Evolutionary conservation across 106 monocot species (phyloP).

Genomic region (Agapanthus africanus): DNA sequence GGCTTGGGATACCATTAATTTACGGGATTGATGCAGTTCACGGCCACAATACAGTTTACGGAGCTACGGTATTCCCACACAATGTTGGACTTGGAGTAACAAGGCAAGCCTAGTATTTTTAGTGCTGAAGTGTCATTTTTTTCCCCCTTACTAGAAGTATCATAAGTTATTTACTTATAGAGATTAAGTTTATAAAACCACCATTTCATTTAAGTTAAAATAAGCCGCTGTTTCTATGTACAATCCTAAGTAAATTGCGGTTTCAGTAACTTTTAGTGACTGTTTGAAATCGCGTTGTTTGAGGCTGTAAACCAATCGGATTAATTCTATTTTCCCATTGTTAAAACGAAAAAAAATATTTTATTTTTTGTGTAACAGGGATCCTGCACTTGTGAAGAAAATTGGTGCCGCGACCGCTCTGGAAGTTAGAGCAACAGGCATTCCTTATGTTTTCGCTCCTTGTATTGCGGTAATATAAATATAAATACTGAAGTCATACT

Average conservation of each 20-base stretch:
- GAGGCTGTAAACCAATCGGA: too few relatives aligned
- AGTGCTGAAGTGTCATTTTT: too few relatives aligned
- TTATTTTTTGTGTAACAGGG: slow-evolving; percentile 5
- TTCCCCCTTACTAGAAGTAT: too few relatives aligned
- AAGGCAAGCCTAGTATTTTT: neutral
- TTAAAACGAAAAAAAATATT: too few relatives aligned
- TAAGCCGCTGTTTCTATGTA: too few relatives aligned
- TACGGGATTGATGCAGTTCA: slow-evolving; percentile 28
- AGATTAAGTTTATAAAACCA: too few relatives aligned
- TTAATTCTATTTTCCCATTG: too few relatives aligned
- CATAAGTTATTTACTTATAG: too few relatives aligned
- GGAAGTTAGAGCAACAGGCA: slow-evolving; percentile 29
- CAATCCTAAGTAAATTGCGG: too few relatives aligned
- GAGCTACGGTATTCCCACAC: slow-evolving; percentile 20
- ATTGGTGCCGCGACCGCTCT: slow-evolving; percentile 21
- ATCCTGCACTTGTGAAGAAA: slow-evolving; percentile 18
- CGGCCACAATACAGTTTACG: slow-evolving; percentile 22
- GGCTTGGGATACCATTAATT: slow-evolving; percentile 19
- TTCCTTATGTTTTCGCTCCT: slow-evolving; percentile 26
- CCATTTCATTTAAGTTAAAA: too few relatives aligned
- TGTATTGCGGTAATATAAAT: slow-evolving; percentile 19
- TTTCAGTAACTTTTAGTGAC: too few relatives aligned
- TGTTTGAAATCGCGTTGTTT: too few relatives aligned
- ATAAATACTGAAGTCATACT: neutral
- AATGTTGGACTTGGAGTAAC: slow-evolving; percentile 27